Evolutionary conservation across 768 basidiomycete genomes (phyloP), one percentile per base, ranked within the genome.

Genomic region (Cystoderma amianthinum): DNA sequence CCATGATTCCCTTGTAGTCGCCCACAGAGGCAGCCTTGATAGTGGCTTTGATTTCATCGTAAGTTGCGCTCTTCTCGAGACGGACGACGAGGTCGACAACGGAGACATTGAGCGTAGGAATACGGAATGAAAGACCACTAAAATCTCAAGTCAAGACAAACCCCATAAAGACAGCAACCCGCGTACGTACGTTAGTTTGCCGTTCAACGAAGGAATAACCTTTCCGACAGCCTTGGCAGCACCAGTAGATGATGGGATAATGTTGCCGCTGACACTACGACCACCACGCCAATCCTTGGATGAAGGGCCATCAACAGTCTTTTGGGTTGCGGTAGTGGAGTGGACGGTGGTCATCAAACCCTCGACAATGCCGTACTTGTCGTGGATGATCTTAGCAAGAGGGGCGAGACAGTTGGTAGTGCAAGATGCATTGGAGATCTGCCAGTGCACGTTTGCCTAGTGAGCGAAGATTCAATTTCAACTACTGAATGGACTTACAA

Each of bases 361-460:
- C 72, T 99, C 95, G 46, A 87, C 75, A 56, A 99, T 94, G 55
- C 86, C 89, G 58, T 89, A 97, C 48, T 90, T 92, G 80, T 98
- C 96, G 68, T 99, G 55, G 73, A 99, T 75, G 64, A 97, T 85
- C 76, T 99, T 99, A 64, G 94, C 95, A 47, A 99, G 80, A 48
- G 95, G 92, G n/a, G 95, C 95, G 45, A 99, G 80, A 69, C 95
- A 99, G 83, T 99, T 99, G 65, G 95, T 99, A 35, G 95, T 98
- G 82, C 95, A 98, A 16, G 94, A 97, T 21, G 95, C 95, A 68
- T 99, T 98, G 54, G 95, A 99, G 66, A 98, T 89, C 80, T 83
- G 52, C 18, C n/a, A n/a, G n/a, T n/a, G n/a, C n/a, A n/a, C n/a
- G n/a, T n/a, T n/a, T n/a, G n/a, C n/a, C n/a, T n/a, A n/a, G n/a